These are phyloP conservation scores for Xerocomus cyaneibrunnescens DNA, from an alignment of 1,284 basidiomycete genomes.

Conservation along the genomic window DNA sequence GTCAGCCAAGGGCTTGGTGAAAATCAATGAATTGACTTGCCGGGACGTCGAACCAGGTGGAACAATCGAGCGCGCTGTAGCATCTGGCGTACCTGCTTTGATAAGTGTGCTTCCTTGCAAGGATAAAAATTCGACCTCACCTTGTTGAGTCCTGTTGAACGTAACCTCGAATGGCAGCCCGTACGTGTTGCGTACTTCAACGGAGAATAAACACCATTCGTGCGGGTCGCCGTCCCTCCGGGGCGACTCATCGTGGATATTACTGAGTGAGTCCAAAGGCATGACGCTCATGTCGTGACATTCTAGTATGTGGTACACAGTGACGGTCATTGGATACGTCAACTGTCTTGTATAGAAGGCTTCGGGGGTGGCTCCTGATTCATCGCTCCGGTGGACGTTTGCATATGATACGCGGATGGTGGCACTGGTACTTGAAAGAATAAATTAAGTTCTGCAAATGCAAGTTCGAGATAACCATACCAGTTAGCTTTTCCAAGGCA, in stretches of 20 bases:
- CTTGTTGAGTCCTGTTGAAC: slow-evolving; percentile 65
- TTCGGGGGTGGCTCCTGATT: slow-evolving; percentile 38
- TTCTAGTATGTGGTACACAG: slow-evolving; percentile 91
- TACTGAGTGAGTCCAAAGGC: slow-evolving; percentile 49
- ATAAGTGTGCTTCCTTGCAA: slow-evolving; percentile 5
- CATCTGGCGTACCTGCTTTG: slow-evolving; percentile 40
- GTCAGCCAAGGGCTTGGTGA: slow-evolving; percentile 7
- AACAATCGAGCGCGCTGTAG: slow-evolving; percentile 59
- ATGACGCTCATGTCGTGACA: slow-evolving; percentile 79
- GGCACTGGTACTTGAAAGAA: slow-evolving; percentile 62
- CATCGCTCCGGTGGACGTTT: slow-evolving; percentile 50
- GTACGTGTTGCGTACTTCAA: slow-evolving; percentile 89
- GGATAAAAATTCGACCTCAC: slow-evolving; percentile 36
- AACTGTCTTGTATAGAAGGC: slow-evolving; percentile 83
- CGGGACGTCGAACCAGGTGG: slow-evolving; percentile 83
- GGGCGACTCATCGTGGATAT: slow-evolving; percentile 20
- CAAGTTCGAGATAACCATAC: slow-evolving; percentile 46
- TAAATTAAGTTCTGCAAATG: slow-evolving; percentile 2
- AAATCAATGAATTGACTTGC: slow-evolving; percentile 40
- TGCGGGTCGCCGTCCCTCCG: slow-evolving; percentile 50
- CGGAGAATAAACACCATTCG: slow-evolving; percentile 79
- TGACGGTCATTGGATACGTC: slow-evolving; percentile 82
- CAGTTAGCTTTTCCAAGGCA: slow-evolving; percentile 91
- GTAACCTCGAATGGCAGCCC: slow-evolving; percentile 86
- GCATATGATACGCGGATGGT: slow-evolving; percentile 85